These are phyloP conservation scores for Amanita subjunquillea DNA, from an alignment of 768 basidiomycete species.

Conservation along the genomic window DNA sequence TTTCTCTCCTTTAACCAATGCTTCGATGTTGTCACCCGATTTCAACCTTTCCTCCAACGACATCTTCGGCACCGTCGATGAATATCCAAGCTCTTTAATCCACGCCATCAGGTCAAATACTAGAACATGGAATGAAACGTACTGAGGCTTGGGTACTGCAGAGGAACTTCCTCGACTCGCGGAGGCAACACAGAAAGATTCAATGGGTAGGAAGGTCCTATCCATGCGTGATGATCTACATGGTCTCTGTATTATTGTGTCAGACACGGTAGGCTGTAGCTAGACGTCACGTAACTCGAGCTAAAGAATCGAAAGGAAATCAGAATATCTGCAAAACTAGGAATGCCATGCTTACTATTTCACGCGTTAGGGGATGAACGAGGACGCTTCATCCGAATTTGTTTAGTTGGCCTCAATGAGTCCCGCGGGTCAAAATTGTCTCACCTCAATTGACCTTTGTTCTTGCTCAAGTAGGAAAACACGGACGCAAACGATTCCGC, in stretches of 20 bases:
- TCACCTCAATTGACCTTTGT: constrained; percentile 62
- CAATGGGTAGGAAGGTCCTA: constrained; percentile 61
- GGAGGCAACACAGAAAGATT: constrained; percentile 49
- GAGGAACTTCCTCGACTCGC: constrained; percentile 41
- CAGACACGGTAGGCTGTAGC: not conserved
- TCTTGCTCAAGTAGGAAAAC: constrained; percentile 66
- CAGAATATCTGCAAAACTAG: not conserved
- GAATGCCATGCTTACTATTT: constrained; percentile 36
- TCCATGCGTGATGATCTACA: constrained; percentile 60
- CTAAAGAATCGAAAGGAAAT: constrained; percentile 17
- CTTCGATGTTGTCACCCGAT: constrained; percentile 53
- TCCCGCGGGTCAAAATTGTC: not conserved
- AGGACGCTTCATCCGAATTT: constrained; percentile 38
- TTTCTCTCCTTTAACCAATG: constrained; percentile 38
- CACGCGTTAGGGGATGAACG: constrained; percentile 64
- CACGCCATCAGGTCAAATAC: not conserved
- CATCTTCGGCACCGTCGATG: constrained; percentile 37
- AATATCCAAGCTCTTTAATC: constrained; percentile 56
- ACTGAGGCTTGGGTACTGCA: constrained; percentile 63
- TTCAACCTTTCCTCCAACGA: constrained; percentile 52
- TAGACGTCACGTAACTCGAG: constrained; percentile 31
- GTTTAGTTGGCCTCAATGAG: not conserved
- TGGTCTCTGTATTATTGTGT: constrained; percentile 45
- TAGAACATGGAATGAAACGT: constrained; percentile 14
- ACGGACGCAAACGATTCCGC: constrained; percentile 63